A percentile compares a stretch with the other conserved stretches of the same genome.
phyloP scores from a whole-genome alignment of 768 basidiomycete species.

The Amanita fuliginea region DNA sequence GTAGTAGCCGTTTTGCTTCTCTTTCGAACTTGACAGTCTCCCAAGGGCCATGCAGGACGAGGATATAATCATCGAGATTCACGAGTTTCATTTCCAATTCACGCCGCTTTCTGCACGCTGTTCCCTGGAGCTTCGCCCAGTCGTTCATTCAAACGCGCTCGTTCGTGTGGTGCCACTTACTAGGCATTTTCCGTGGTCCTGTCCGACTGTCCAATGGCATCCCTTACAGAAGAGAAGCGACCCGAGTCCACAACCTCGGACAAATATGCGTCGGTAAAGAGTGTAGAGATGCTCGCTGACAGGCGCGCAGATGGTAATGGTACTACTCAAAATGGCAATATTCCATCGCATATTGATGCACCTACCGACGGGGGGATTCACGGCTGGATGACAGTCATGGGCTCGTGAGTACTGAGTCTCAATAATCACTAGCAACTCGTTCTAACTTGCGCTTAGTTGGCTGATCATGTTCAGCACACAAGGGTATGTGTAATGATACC shows the following conservation, averaged over 20 bases:
- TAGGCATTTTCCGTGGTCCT: background rate
- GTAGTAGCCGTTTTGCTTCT: background rate
- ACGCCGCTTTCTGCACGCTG: background rate
- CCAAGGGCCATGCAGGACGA: background rate
- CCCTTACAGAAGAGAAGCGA: background rate
- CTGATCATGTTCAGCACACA: slow-evolving; percentile 35
- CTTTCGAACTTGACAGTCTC: slow-evolving; percentile 1
- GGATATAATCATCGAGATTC: background rate
- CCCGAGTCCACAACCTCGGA: background rate
- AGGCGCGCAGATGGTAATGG: background rate
- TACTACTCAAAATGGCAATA: background rate
- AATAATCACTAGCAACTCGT: background rate
- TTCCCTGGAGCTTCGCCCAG: background rate
- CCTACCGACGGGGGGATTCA: slow-evolving; percentile 25
- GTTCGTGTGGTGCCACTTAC: background rate
- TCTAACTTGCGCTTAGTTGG: slow-evolving; percentile 18
- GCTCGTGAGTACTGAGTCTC: slow-evolving; percentile 26
- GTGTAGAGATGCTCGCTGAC: background rate
- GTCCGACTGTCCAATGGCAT: background rate
- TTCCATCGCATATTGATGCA: background rate
- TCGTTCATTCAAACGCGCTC: background rate
- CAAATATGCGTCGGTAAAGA: background rate
- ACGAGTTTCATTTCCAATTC: background rate
- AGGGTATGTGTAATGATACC: slow-evolving; percentile 18
- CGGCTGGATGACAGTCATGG: slow-evolving; percentile 32